phyloP scores from a whole-genome alignment of 768 basidiomycete genomes.

The Leccinellum luteum region DNA sequence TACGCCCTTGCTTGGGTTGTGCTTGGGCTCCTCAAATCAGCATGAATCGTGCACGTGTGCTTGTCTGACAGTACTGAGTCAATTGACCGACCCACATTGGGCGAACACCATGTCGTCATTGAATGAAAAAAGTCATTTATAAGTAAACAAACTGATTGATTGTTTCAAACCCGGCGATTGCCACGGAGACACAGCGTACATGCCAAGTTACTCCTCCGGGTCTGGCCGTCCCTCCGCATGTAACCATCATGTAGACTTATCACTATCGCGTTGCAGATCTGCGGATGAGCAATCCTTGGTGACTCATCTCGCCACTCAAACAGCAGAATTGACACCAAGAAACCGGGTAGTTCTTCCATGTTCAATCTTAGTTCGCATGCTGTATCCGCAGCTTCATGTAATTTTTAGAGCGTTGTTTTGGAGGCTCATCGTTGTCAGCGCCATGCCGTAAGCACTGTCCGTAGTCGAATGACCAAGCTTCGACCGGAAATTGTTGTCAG shows the following conservation, averaged over 20 bases:
- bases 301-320: not conserved
- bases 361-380: not conserved
- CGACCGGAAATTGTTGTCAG: not conserved
- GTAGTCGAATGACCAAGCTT: not conserved
- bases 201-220: not conserved
- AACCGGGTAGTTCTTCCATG: not conserved
- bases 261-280: not conserved
- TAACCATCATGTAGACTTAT: not conserved
- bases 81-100: not conserved
- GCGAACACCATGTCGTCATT: not conserved
- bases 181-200: not conserved
- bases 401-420: not conserved
- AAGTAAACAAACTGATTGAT: not conserved
- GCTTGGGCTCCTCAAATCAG: not conserved
- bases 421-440: not conserved
- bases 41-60: not conserved
- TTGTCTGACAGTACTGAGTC: too few relatives aligned
- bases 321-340: not conserved
- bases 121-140: not conserved
- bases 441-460: not conserved
- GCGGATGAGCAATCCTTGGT: not conserved
- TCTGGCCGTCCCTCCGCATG: not conserved
- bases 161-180: too few relatives aligned
- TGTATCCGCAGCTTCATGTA: not conserved
- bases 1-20: not conserved